A percentile compares a stretch with the other conserved stretches of the same genome.
These are phyloP conservation scores for Flaveria brownii DNA, from an alignment of 129 eudicot genomes.

Conservation along the genomic window DNA sequence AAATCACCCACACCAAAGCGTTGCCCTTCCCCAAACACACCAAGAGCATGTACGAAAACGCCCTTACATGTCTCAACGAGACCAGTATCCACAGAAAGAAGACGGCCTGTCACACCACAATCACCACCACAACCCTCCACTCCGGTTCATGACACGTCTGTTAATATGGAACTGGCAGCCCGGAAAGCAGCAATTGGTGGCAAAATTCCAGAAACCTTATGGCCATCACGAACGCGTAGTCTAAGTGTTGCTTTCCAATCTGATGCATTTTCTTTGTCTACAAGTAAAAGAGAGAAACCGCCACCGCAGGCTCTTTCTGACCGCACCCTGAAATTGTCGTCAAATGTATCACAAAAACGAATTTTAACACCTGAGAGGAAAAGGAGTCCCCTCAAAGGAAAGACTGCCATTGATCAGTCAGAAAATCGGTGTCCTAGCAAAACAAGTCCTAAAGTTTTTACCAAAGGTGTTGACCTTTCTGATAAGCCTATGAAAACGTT, in stretches of 20 bases:
- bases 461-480: constrained; percentile 43
- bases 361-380: constrained; percentile 71
- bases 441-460: constrained; percentile 35
- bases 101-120: constrained; percentile 61
- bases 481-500: constrained; percentile 46
- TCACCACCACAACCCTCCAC: constrained; percentile 64
- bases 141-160: constrained; percentile 58
- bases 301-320: constrained; percentile 56
- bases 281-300: constrained; percentile 73
- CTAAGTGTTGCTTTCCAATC: constrained; percentile 79
- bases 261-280: constrained; percentile 60
- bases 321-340: constrained; percentile 61
- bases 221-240: constrained; percentile 92
- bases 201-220: constrained; percentile 64
- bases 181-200: constrained; percentile 49
- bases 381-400: constrained; percentile 85
- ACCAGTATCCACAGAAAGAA: constrained; percentile 79
- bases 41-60: constrained; percentile 42
- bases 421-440: constrained; percentile 86
- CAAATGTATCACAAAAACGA: constrained; percentile 60
- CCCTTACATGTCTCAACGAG: constrained; percentile 46
- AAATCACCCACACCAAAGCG: constrained; percentile 73
- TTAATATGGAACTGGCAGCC: constrained; percentile 48
- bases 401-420: constrained; percentile 50
- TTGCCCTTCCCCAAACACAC: constrained; percentile 62